These are phyloP conservation scores for Naganishia sp. DNA, from an alignment of 1,284 basidiomycete genomes.

Conservation along the genomic window DNA sequence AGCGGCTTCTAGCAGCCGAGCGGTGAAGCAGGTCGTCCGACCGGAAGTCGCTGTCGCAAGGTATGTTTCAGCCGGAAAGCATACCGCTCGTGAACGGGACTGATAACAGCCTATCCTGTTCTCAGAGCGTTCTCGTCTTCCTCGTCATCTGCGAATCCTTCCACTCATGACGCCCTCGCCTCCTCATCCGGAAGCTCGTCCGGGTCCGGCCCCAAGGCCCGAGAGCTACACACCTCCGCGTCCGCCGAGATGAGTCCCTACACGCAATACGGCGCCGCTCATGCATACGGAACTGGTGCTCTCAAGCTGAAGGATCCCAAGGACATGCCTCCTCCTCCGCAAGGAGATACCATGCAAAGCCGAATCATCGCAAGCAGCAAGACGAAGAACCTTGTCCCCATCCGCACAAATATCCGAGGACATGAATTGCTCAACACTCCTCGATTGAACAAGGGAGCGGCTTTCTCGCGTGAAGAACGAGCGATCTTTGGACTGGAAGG, in stretches of 20 bases:
- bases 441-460: constrained; percentile 61
- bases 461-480: constrained; percentile 70
- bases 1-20: constrained; percentile 11
- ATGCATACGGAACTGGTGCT: constrained; percentile 23
- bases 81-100: neutral
- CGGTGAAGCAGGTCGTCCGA: constrained; percentile 11
- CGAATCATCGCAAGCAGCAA: constrained; percentile 33
- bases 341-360: constrained; percentile 27
- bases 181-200: neutral
- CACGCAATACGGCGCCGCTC: constrained; percentile 23
- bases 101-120: neutral
- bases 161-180: constrained; percentile 1
- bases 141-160: constrained; percentile 4
- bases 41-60: constrained; percentile 17
- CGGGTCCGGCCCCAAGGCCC: constrained; percentile 9
- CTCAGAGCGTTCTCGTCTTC: constrained; percentile 13
- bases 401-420: constrained; percentile 57
- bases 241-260: constrained; percentile 23
- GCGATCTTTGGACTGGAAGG: constrained; percentile 73
- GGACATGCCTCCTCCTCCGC: constrained; percentile 23
- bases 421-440: constrained; percentile 64
- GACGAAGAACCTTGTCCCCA: constrained; percentile 35
- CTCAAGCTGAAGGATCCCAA: constrained; percentile 21
- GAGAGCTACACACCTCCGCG: constrained; percentile 22
- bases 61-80: neutral